Percentiles rank a stretch among this genome's conserved stretches.
These are phyloP conservation scores for Talaromyces sp. DNA, from an alignment of 2,329 filamentous ascomycete genomes.

Conservation along the genomic window DNA sequence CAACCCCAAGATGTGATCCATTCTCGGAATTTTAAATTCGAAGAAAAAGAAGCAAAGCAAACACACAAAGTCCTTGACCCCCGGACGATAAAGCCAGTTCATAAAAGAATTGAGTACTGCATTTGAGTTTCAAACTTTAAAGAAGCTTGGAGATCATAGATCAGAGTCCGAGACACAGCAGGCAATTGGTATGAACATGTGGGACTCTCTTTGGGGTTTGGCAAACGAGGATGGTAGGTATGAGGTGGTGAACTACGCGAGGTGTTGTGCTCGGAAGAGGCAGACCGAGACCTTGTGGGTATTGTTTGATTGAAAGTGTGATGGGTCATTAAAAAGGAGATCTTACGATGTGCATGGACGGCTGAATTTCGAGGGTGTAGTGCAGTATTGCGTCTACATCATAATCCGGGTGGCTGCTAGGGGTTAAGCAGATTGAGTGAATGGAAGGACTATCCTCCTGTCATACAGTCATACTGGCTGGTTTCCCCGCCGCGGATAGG, in stretches of 20 bases:
- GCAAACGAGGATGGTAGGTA: conserved; percentile 7
- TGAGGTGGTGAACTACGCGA: background rate
- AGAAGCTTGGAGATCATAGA: background rate
- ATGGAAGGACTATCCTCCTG: background rate
- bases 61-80: background rate
- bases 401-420: background rate
- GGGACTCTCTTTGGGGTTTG: background rate
- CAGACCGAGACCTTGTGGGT: background rate
- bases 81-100: background rate
- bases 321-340: background rate
- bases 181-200: background rate
- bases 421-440: background rate
- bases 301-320: background rate
- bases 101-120: background rate
- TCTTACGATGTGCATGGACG: background rate
- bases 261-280: background rate
- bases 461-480: background rate
- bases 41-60: background rate
- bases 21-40: background rate
- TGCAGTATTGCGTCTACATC: background rate
- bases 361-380: too few relatives aligned
- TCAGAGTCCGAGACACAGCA: background rate
- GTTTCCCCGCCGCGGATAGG: background rate
- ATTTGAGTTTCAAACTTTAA: background rate
- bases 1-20: background rate